Percentiles rank a stretch among this genome's conserved stretches.
Evolutionary conservation across 768 basidiomycete species (phyloP).

Genomic region (Cystoderma amianthinum): DNA sequence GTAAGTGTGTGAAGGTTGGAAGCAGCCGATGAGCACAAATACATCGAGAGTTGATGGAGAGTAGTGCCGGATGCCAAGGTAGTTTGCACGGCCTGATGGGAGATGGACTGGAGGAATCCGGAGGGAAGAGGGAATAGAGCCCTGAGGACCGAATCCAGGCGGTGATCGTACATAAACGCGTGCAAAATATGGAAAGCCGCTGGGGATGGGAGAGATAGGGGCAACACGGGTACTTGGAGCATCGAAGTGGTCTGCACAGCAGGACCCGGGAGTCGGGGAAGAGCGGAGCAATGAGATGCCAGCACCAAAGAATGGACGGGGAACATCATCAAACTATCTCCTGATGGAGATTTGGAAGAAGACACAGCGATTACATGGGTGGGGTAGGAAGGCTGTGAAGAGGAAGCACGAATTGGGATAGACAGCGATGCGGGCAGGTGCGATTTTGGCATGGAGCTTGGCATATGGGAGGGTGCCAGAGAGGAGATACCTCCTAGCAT

Average conservation of each 20-base stretch:
- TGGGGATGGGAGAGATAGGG: slow-evolving; percentile 64
- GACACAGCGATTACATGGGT: slow-evolving; percentile 54
- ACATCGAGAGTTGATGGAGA: slow-evolving; percentile 48
- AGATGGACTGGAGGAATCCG: slow-evolving; percentile 33
- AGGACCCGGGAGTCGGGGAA: slow-evolving; percentile 42
- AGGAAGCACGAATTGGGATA: slow-evolving; percentile 27
- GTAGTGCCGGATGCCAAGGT: slow-evolving; percentile 40
- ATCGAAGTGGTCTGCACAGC: slow-evolving; percentile 18
- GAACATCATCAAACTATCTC: slow-evolving; percentile 42
- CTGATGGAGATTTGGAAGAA: slow-evolving; percentile 33
- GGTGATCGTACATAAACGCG: slow-evolving; percentile 63
- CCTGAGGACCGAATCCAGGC: slow-evolving; percentile 48
- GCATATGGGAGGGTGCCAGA: slow-evolving; percentile 48
- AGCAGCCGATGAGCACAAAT: slow-evolving; percentile 41
- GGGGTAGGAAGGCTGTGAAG: slow-evolving; percentile 30
- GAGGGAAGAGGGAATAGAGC: slow-evolving; percentile 56
- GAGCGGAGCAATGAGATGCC: slow-evolving; percentile 51
- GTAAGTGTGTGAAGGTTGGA: slow-evolving; percentile 37
- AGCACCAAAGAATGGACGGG: slow-evolving; percentile 60
- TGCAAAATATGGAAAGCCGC: slow-evolving; percentile 61
- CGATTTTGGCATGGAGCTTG: slow-evolving; percentile 58
- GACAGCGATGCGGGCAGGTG: slow-evolving; percentile 57
- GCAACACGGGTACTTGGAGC: slow-evolving; percentile 59
- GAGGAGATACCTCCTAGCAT: slow-evolving; percentile 49
- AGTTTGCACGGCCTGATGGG: slow-evolving; percentile 33